These are phyloP conservation scores for Calonectria honghensis DNA, from an alignment of 2,329 filamentous ascomycete genomes.

Conservation along the genomic window DNA sequence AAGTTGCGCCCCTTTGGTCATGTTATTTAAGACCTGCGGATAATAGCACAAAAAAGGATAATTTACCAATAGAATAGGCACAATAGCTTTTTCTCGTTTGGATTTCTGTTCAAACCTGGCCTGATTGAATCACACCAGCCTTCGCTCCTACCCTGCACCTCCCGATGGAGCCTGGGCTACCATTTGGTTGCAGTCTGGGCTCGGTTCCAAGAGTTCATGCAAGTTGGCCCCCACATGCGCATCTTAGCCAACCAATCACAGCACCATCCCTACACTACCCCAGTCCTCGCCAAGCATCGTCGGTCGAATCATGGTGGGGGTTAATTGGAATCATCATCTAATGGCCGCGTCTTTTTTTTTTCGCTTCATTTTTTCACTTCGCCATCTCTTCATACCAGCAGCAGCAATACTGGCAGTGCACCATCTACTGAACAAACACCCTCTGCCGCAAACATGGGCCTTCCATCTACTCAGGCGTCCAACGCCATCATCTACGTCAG, in stretches of 20 bases:
- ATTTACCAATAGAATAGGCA: too few relatives aligned
- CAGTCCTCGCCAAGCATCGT: slow-evolving; percentile 1
- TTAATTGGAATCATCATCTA: slow-evolving; percentile 4
- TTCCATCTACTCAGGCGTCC: slow-evolving; percentile 84
- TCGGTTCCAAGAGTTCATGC: neutral
- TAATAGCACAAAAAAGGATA: too few relatives aligned
- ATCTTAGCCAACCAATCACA: neutral
- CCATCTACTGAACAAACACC: neutral
- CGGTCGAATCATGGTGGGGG: slow-evolving; percentile 1
- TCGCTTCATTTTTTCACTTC: neutral
- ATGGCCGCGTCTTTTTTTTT: slow-evolving; percentile 15
- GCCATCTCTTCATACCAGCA: neutral
- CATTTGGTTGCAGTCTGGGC: too few relatives aligned
- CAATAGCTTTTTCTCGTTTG: neutral
- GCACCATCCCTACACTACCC: neutral
- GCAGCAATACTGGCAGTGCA: neutral
- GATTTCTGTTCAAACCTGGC: neutral
- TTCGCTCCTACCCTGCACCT: neutral
- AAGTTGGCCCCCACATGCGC: neutral
- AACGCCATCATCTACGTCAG: slow-evolving; percentile 90
- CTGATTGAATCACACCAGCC: neutral
- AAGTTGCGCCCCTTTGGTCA: too few relatives aligned
- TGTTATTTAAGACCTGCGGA: too few relatives aligned
- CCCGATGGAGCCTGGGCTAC: too few relatives aligned
- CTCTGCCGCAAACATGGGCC: slow-evolving; percentile 76